A percentile compares a stretch with the other conserved stretches of the same genome.
Conservation (phyloP, 83 land plant species). For the Picea abies region DNA sequence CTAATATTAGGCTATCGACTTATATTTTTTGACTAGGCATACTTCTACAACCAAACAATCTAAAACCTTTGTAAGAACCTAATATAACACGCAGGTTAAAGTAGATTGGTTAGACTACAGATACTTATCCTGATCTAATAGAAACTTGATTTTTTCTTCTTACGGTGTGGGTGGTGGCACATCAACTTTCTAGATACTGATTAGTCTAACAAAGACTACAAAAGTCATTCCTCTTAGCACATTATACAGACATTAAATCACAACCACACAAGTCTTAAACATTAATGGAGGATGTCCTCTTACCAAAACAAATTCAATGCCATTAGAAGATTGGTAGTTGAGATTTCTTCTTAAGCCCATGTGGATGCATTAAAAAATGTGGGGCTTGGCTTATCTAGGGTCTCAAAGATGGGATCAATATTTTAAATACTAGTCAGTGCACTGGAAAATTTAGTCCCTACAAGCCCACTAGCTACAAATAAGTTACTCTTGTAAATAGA, state of each 20-base stretch:
- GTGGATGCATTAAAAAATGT: conserved; percentile 80
- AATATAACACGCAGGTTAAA: too few relatives aligned
- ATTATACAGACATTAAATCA: conserved; percentile 74
- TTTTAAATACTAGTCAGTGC: conserved; percentile 59
- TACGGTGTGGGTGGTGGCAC: neutral
- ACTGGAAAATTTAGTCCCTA: conserved; percentile 82
- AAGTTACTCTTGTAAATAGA: conserved; percentile 74
- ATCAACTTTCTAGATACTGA: conserved; percentile 79
- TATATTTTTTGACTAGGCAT: too few relatives aligned
- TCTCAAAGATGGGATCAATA: conserved; percentile 80
- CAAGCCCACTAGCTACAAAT: conserved; percentile 84
- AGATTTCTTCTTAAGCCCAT: conserved; percentile 88
- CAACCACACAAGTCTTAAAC: conserved; percentile 71
- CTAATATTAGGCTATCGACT: too few relatives aligned
- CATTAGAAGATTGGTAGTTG: conserved; percentile 87
- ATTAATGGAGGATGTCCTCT: conserved; percentile 45
- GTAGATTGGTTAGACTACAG: too few relatives aligned
- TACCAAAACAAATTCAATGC: conserved; percentile 73
- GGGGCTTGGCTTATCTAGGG: conserved; percentile 81
- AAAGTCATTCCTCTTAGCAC: conserved; percentile 84
- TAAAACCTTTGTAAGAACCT: too few relatives aligned
- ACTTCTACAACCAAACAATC: too few relatives aligned
- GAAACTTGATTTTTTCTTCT: neutral
- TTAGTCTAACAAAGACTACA: conserved; percentile 79
- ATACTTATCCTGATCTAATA: too few relatives aligned